Conservation (phyloP, 2,329 filamentous ascomycete genomes). For the Cladosporium velox region DNA sequence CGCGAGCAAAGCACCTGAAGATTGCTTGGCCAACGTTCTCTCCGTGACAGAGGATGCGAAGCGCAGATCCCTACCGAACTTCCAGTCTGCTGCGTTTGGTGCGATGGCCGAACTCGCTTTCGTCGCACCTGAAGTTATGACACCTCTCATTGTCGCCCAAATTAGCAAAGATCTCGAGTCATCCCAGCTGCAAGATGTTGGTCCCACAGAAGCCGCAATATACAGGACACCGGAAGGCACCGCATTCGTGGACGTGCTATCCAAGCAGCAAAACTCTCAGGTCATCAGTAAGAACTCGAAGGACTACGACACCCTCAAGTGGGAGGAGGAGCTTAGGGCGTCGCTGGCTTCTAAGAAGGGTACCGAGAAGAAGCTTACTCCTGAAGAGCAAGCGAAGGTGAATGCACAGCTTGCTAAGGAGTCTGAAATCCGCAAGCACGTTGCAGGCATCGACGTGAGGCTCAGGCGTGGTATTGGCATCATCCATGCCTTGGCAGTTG, state of each 20-base stretch:
- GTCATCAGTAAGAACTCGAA: slow-evolving; percentile 85
- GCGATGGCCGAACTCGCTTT: slow-evolving; percentile 91
- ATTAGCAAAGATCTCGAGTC: slow-evolving; percentile 73
- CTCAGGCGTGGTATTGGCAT: slow-evolving; percentile 84
- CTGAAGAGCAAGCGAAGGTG: slow-evolving; percentile 87
- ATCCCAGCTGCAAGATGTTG: slow-evolving; percentile 68
- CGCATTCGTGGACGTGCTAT: slow-evolving; percentile 85
- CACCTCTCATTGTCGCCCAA: slow-evolving; percentile 72
- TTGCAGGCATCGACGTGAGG: slow-evolving; percentile 68
- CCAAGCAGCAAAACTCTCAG: slow-evolving; percentile 71
- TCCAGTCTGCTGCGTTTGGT: slow-evolving; percentile 69
- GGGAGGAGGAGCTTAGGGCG: slow-evolving; percentile 87
- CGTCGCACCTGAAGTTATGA: slow-evolving; percentile 81
- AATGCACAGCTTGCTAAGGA: slow-evolving; percentile 91
- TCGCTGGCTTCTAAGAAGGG: slow-evolving; percentile 94
- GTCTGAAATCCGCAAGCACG: slow-evolving; percentile 70
- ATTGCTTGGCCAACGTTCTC: slow-evolving; percentile 69
- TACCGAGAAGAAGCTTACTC: slow-evolving; percentile 82
- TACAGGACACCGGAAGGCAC: slow-evolving; percentile 88
- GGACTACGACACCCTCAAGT: slow-evolving; percentile 94
- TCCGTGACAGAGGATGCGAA: slow-evolving; percentile 44
- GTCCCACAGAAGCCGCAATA: slow-evolving; percentile 87
- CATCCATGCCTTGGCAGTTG: slow-evolving; percentile 76
- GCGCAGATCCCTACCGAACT: slow-evolving; percentile 52
- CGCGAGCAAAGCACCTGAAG: slow-evolving; percentile 63